Conservation (phyloP, 2,329 filamentous ascomycete species). For the Diplodia mutila region DNA sequence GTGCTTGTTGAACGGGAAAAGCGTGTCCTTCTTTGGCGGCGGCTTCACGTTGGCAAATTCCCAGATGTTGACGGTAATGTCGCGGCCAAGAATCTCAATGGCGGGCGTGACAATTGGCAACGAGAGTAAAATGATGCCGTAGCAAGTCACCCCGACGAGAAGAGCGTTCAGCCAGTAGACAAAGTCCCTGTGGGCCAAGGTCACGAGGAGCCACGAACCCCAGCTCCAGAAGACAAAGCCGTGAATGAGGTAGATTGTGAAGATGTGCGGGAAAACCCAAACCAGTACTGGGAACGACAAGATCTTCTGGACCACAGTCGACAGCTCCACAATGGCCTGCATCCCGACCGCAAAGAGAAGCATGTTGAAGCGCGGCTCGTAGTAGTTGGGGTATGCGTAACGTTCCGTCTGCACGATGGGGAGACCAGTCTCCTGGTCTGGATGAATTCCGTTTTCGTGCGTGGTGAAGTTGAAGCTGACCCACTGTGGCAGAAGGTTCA, state of each 20-base stretch:
- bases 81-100: conserved; percentile 46
- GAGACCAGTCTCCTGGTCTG: conserved; percentile 45
- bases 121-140: conserved; percentile 37
- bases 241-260: conserved; percentile 55
- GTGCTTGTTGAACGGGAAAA: conserved; percentile 36
- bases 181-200: conserved; percentile 37
- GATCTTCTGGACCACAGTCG: conserved; percentile 45
- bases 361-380: conserved; percentile 49
- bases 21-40: conserved; percentile 37
- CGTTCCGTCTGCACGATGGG: conserved; percentile 40
- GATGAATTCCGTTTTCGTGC: conserved; percentile 50
- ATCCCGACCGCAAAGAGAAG: conserved; percentile 46
- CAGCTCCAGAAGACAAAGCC: conserved; percentile 53
- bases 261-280: conserved; percentile 53
- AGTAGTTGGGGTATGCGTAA: conserved; percentile 50
- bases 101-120: conserved; percentile 45
- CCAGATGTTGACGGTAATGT: conserved; percentile 45
- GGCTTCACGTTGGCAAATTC: conserved; percentile 41
- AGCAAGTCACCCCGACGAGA: conserved; percentile 43
- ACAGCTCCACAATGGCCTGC: conserved; percentile 44
- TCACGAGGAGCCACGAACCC: conserved; percentile 43
- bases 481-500: conserved; percentile 45
- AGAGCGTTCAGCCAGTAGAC: conserved; percentile 42
- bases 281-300: conserved; percentile 47
- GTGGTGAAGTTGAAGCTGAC: conserved; percentile 43